A percentile compares a stretch with the other conserved stretches of the same genome.
phyloP scores from a whole-genome alignment of 2,329 filamentous ascomycete species.

The Pseudogymnoascus sp. region DNA sequence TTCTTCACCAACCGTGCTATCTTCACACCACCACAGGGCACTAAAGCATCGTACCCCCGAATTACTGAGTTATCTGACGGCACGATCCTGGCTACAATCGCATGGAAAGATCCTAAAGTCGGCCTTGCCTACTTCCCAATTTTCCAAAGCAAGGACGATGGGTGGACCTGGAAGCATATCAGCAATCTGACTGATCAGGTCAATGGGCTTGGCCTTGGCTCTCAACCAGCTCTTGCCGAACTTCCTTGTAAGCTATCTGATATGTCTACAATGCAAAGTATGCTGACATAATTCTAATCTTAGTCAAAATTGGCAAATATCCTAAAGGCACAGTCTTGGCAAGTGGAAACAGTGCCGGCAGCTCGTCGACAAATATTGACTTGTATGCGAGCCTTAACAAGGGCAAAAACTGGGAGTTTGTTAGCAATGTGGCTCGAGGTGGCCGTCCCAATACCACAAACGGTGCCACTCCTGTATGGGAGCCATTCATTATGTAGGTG shows the following conservation, averaged over 20 bases:
- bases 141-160: constrained; percentile 45
- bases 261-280: not conserved
- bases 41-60: constrained; percentile 26
- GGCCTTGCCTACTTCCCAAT: constrained; percentile 46
- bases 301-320: constrained; percentile 47
- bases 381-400: constrained; percentile 57
- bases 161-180: constrained; percentile 56
- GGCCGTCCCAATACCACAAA: constrained; percentile 51
- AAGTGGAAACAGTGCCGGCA: constrained; percentile 32
- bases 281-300: not conserved
- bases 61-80: constrained; percentile 30
- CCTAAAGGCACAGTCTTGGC: constrained; percentile 56
- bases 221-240: constrained; percentile 62
- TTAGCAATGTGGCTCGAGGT: constrained; percentile 57
- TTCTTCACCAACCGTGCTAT: not conserved
- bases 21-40: not conserved
- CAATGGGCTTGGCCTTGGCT: constrained; percentile 58
- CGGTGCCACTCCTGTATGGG: constrained; percentile 63
- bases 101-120: constrained; percentile 50
- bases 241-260: constrained; percentile 35
- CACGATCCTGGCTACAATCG: constrained; percentile 47
- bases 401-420: constrained; percentile 59
- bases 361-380: constrained; percentile 54
- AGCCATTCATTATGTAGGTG: constrained; percentile 54
- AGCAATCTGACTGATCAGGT: constrained; percentile 56